Evolutionary conservation across 1,284 basidiomycete species (phyloP), one percentile per base, ranked within the genome.

Genomic region (Leccinum huronense): DNA sequence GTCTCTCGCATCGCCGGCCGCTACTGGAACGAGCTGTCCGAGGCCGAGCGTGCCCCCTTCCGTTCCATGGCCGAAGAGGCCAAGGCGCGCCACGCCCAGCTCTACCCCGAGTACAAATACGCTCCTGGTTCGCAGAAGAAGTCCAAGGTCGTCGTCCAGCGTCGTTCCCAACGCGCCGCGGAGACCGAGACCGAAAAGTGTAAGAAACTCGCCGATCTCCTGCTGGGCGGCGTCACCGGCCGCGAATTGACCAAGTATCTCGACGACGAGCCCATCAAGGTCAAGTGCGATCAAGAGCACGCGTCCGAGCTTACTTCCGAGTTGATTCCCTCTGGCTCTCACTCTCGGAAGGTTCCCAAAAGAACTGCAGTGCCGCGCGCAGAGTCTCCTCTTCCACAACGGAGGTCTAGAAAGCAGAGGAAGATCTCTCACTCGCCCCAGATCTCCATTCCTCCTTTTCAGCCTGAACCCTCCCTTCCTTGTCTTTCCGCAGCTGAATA

Each of bases 61-160:
- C 75, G 79, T 42, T 68, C 67, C 38, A 70, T 77, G 63, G 86
- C 86, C 4, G 76, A 76, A 36, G 71, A 77, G 33, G 83, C 79
- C 65, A 86, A 87, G 70, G 77, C 75, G 27, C 74, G 77, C 59
- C 86, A 88, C 68, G 74, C 79, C 58, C 72, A 77, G 63, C 75
- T 80, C 65, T 81, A 85, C 66, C 87, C 86, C 1, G 78, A 81
- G 61, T 87, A 87, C 76, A 84, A 81, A 71, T 88, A 87, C 68
- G 71, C 78, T 33, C 85, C 85, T 59, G 65, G 59, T 3, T 75
- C 72, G 19, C 73, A 73, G 40, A 76, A 71, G 63, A 73, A 68
- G 53, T 40, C 63, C 36, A 75, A 72, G 59, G 63, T 45, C 23
- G 38, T 40, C 38, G 5, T 63, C 36, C 70, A 68, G 61, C 74